These are phyloP conservation scores for Phaeosphaeriaceae sp. DNA, from an alignment of 2,329 filamentous ascomycete genomes.

Conservation along the genomic window DNA sequence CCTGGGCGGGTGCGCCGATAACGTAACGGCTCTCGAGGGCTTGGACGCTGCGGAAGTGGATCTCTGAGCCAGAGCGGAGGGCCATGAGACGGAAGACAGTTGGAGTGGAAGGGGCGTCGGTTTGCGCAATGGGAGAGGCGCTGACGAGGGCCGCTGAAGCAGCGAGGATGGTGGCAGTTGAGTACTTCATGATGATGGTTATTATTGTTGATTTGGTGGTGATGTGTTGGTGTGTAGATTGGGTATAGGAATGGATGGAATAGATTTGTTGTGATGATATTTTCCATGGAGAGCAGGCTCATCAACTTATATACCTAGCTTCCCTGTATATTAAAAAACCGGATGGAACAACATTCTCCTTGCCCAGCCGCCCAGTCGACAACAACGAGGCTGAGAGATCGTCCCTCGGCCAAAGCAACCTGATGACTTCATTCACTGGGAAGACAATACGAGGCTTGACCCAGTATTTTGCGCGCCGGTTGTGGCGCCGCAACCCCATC, in stretches of 20 bases:
- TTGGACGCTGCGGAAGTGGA: slow-evolving; percentile 57
- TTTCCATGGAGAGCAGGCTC: not conserved
- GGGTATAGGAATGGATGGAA: slow-evolving; percentile 1
- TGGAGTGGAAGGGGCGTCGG: slow-evolving; percentile 21
- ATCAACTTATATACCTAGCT: not conserved
- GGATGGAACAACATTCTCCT: not conserved
- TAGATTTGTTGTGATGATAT: slow-evolving; percentile 8
- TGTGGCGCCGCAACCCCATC: too few species aligned
- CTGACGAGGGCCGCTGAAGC: not conserved
- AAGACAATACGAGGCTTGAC: too few species aligned
- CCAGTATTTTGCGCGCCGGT: too few species aligned
- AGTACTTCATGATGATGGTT: slow-evolving; percentile 36
- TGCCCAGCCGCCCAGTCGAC: not conserved
- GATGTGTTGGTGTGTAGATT: not conserved
- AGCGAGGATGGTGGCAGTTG: slow-evolving; percentile 20
- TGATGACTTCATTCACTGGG: too few species aligned
- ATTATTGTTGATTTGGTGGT: slow-evolving; percentile 4
- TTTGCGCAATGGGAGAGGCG: not conserved
- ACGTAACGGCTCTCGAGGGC: slow-evolving; percentile 55
- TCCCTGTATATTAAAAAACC: not conserved
- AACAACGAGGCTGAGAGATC: too few species aligned
- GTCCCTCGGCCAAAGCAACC: too few species aligned
- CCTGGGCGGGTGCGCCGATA: slow-evolving; percentile 50
- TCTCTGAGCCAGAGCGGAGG: slow-evolving; percentile 55
- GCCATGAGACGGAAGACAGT: slow-evolving; percentile 56